Evolutionary conservation across 257 asterid species (phyloP).

Genomic region (Solanum boliviense): DNA sequence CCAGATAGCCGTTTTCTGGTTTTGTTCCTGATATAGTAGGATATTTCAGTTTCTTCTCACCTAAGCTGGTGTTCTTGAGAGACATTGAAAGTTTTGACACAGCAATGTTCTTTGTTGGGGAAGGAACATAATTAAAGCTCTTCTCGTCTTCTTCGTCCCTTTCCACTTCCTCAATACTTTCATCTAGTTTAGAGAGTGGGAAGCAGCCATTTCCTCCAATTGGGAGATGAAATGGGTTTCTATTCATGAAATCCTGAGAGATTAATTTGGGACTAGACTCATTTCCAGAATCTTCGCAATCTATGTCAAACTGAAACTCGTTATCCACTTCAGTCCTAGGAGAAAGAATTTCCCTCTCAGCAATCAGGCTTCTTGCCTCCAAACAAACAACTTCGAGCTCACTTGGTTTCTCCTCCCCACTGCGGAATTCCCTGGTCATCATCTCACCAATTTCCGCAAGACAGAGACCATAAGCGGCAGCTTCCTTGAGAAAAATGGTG

Average conservation of each 20-base stretch:
- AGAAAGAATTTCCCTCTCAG: slow-evolving; percentile 38
- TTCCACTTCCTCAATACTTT: slow-evolving; percentile 57
- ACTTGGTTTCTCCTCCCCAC: slow-evolving; percentile 92
- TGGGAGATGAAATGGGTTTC: slow-evolving; percentile 27
- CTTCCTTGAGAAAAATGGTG: slow-evolving; percentile 79
- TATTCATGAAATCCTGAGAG: slow-evolving; percentile 26
- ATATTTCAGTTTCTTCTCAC: slow-evolving; percentile 49
- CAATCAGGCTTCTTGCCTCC: slow-evolving; percentile 62
- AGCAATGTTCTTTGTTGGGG: slow-evolving; percentile 10
- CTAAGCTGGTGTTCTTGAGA: slow-evolving; percentile 41
- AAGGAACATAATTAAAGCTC: slow-evolving; percentile 10
- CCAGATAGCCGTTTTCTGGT: slow-evolving; percentile 12
- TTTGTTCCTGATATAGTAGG: slow-evolving; percentile 34
- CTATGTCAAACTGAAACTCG: slow-evolving; percentile 64
- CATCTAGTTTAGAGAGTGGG: slow-evolving; percentile 61
- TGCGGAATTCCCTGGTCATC: slow-evolving; percentile 88
- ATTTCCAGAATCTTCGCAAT: slow-evolving; percentile 51
- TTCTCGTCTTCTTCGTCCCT: slow-evolving; percentile 34
- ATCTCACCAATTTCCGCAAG: slow-evolving; percentile 96
- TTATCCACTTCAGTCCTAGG: slow-evolving; percentile 36
- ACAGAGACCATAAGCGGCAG: slow-evolving; percentile 70
- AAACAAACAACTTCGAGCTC: slow-evolving; percentile 86
- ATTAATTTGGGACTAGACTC: slow-evolving; percentile 18
- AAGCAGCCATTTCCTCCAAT: slow-evolving; percentile 34
- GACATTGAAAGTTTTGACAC: slow-evolving; percentile 51